A percentile compares a stretch with the other conserved stretches of the same genome.
Conservation (phyloP, 2,329 filamentous ascomycete species). For the Beauveria brongniartii region DNA sequence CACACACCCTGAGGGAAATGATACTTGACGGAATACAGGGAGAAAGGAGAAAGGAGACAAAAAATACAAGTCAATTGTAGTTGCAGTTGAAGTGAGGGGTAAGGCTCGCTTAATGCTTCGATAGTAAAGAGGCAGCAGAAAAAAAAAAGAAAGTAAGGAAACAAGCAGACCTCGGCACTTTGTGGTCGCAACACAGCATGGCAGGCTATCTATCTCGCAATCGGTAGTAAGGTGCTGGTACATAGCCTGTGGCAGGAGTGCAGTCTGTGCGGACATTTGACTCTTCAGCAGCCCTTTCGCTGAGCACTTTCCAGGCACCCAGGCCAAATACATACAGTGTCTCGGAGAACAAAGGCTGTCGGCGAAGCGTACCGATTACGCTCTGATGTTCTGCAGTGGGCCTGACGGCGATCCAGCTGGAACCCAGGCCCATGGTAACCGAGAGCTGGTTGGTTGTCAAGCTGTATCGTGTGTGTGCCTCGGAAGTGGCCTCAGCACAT, state of each 20-base stretch:
- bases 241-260: not conserved
- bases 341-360: not conserved
- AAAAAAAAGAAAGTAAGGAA: not conserved
- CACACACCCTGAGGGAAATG: no score
- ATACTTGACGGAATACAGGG: no score
- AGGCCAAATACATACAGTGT: not conserved
- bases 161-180: not conserved
- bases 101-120: not conserved
- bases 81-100: not conserved
- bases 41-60: not conserved
- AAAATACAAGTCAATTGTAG: not conserved
- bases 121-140: no score
- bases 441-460: not conserved
- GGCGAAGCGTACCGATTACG: not conserved
- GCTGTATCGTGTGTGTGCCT: not conserved
- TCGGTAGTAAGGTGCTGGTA: no score
- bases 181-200: not conserved
- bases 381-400: slow-evolving; percentile 1
- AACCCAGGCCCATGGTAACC: not conserved
- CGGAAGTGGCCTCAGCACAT: not conserved
- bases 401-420: not conserved
- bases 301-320: no score
- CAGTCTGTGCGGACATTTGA: not conserved
- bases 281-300: not conserved
- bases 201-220: no score